phyloP scores from a whole-genome alignment of 257 asterid genomes.

The Forsythia viridissima region DNA sequence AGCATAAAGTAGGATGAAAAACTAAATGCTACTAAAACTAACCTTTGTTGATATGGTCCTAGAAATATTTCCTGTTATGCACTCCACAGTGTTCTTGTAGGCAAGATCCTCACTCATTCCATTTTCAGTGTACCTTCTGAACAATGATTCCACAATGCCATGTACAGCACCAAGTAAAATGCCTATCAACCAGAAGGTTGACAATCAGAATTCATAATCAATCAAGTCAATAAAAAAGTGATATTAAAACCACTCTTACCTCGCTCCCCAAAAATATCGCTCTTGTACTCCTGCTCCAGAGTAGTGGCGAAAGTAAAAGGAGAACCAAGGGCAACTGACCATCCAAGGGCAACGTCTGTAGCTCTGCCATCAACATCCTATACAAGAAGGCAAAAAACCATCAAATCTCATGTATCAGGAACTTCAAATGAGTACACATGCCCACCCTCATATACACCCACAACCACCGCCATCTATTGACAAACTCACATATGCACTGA shows the following conservation, averaged over 20 bases:
- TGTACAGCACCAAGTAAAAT: conserved; percentile 98
- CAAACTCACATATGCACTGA: conserved; percentile 13
- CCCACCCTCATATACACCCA: neutral
- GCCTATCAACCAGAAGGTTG: conserved; percentile 42
- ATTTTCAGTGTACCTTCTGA: conserved; percentile 89
- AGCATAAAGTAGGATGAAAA: neutral
- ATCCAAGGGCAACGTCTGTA: conserved; percentile 94
- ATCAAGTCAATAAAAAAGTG: neutral
- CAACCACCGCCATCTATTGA: neutral
- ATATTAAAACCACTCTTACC: conserved; percentile 42
- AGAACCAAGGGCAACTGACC: conserved; percentile 97
- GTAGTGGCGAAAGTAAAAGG: conserved; percentile 96
- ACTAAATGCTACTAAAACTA: neutral
- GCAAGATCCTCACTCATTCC: conserved; percentile 94
- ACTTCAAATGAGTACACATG: neutral
- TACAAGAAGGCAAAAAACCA: neutral
- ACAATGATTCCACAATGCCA: conserved; percentile 87
- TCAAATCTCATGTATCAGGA: conserved; percentile 14
- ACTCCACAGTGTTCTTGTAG: conserved; percentile 89
- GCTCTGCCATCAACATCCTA: conserved; percentile 98
- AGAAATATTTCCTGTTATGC: conserved; percentile 84
- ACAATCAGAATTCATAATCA: conserved; percentile 15
- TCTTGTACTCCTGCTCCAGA: conserved; percentile 83
- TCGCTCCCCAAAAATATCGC: conserved; percentile 96
- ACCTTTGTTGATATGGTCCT: conserved; percentile 93